Conservation (phyloP, 495 filamentous ascomycete species). For the Lasiosphaeris hirsuta region DNA sequence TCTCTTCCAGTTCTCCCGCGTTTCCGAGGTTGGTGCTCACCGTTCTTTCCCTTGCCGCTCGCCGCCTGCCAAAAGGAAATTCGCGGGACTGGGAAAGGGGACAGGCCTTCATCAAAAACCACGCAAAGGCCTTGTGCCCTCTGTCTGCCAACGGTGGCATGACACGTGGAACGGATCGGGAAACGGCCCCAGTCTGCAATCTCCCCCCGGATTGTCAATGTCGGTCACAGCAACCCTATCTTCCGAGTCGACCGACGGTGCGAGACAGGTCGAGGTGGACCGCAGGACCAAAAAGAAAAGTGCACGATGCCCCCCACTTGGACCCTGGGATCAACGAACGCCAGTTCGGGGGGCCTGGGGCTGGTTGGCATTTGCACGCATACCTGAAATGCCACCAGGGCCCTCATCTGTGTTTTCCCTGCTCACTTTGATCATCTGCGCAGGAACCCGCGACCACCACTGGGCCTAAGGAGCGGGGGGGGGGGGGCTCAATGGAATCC, state of each 20-base stretch:
- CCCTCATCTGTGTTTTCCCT: slow-evolving; percentile 2
- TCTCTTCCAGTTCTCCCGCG: not conserved
- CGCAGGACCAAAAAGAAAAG: not conserved
- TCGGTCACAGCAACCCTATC: not conserved
- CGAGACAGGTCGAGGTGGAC: too few relatives aligned
- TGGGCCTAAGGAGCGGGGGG: slow-evolving; percentile 9
- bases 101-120: slow-evolving; percentile 5
- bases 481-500: not conserved
- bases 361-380: slow-evolving; percentile 4
- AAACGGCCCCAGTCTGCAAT: slow-evolving; percentile 1
- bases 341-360: not conserved
- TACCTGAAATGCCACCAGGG: slow-evolving; percentile 19
- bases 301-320: not conserved
- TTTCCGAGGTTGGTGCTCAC: not conserved
- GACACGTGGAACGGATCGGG: slow-evolving; percentile 31
- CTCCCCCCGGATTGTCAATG: slow-evolving; percentile 3
- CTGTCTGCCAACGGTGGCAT: slow-evolving; percentile 25
- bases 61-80: not conserved
- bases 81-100: slow-evolving; percentile 5
- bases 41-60: slow-evolving; percentile 4
- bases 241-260: too few relatives aligned
- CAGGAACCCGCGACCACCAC: slow-evolving; percentile 33
- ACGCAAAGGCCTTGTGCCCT: not conserved
- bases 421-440: slow-evolving; percentile 21
- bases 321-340: not conserved